phyloP scores from a whole-genome alignment of 2,329 filamentous ascomycete genomes.

The Fusarium sp. region DNA sequence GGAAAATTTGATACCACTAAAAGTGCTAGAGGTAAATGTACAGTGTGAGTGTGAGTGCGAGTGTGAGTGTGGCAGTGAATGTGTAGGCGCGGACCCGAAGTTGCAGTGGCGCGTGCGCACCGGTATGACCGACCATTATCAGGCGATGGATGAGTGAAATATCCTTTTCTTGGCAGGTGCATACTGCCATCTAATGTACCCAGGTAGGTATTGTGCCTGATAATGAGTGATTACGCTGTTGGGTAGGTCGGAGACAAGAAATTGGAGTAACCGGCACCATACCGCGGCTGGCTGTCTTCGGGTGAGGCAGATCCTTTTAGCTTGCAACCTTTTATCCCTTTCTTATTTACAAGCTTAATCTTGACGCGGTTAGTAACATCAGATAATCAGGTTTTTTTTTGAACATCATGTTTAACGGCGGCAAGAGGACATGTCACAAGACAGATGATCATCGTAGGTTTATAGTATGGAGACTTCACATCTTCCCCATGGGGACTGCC shows the following conservation, averaged over 20 bases:
- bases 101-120: conserved; percentile 17
- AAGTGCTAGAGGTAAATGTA: neutral
- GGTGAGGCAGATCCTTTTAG: conserved; percentile 27
- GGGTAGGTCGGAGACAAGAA: conserved; percentile 12
- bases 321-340: neutral
- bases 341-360: conserved; percentile 22
- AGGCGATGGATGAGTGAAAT: conserved; percentile 11
- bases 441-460: neutral
- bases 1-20: neutral
- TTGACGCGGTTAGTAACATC: neutral
- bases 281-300: neutral
- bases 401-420: neutral
- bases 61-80: neutral
- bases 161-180: neutral
- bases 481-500: conserved; percentile 26
- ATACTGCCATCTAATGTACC: neutral
- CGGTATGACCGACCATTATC: conserved; percentile 25
- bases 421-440: neutral
- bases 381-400: neutral
- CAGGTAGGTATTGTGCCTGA: neutral
- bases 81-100: conserved; percentile 23
- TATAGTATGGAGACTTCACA: conserved; percentile 10
- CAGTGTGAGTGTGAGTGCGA: neutral
- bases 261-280: neutral
- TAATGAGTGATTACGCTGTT: conserved; percentile 11